These are phyloP conservation scores for Emergomyces africanus DNA, from an alignment of 2,329 filamentous ascomycete species.

Conservation along the genomic window DNA sequence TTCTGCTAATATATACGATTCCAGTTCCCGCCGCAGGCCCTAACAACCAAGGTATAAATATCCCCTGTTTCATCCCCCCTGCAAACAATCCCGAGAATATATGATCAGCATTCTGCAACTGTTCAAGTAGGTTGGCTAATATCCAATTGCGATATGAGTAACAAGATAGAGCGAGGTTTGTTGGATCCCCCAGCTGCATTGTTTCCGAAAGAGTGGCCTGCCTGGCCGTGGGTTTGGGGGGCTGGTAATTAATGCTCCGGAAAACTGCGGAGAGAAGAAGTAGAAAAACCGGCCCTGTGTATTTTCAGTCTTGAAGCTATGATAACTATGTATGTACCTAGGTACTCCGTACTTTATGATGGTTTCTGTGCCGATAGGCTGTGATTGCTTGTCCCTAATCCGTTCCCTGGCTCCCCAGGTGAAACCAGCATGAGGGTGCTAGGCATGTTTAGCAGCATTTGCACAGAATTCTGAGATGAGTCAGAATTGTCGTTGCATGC, in stretches of 20 bases:
- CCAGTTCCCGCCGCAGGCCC: too few relatives aligned
- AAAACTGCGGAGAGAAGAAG: background rate
- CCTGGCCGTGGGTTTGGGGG: too few relatives aligned
- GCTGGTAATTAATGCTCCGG: background rate
- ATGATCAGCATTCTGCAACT: background rate
- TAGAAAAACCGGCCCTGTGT: background rate
- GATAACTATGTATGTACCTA: background rate
- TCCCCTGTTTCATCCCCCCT: background rate
- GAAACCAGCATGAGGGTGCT: background rate
- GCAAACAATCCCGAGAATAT: background rate
- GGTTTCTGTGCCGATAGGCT: background rate
- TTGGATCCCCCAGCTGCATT: background rate
- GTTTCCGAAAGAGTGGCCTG: background rate
- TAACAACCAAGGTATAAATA: too few relatives aligned
- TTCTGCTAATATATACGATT: too few relatives aligned
- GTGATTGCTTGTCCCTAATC: background rate
- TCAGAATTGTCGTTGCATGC: background rate
- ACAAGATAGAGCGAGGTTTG: background rate
- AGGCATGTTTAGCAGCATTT: background rate
- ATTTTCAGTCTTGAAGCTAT: background rate
- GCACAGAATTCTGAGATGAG: background rate
- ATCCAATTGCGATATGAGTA: background rate
- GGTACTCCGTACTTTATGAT: background rate
- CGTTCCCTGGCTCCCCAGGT: background rate
- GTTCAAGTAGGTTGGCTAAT: background rate